A percentile compares a stretch with the other conserved stretches of the same genome.
Evolutionary conservation across 2,329 filamentous ascomycete genomes (phyloP).

Genomic region (Colletotrichum gloeosporioides): DNA sequence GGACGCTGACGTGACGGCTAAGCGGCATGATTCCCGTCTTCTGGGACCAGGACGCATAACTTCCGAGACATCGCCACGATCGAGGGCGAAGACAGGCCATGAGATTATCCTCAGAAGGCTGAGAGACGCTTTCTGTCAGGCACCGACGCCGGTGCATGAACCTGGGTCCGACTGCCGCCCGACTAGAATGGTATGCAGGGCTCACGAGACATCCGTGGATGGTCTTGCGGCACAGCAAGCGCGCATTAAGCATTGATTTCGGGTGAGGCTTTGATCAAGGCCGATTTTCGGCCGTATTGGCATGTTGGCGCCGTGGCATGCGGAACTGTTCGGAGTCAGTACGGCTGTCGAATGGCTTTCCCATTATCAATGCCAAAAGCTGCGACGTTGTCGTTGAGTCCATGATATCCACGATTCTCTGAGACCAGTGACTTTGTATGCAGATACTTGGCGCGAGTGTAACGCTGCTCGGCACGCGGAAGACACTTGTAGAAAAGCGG

Average conservation of each 20-base stretch:
- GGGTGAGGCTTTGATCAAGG: not conserved
- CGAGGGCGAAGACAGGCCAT: not conserved
- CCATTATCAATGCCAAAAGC: not conserved
- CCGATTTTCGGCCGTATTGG: not conserved
- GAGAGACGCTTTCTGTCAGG: not conserved
- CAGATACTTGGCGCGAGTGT: not conserved
- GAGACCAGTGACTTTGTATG: not conserved
- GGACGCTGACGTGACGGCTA: not conserved
- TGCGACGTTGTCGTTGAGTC: not conserved
- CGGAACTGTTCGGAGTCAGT: not conserved
- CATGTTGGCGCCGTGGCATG: not conserved
- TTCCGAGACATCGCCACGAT: not conserved
- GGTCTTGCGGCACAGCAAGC: not conserved
- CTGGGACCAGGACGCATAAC: not conserved
- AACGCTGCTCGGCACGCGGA: not conserved
- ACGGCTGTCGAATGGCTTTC: accelerated
- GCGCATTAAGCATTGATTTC: accelerated
- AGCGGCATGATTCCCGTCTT: not conserved
- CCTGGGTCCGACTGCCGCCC: not conserved
- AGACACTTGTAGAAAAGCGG: not conserved
- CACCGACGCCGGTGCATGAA: not conserved
- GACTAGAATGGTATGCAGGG: not conserved
- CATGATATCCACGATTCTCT: not conserved
- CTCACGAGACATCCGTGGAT: not conserved
- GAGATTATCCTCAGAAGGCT: not conserved